Evolutionary conservation across 2,329 filamentous ascomycete species (phyloP).

Genomic region (Fusarium sp.): DNA sequence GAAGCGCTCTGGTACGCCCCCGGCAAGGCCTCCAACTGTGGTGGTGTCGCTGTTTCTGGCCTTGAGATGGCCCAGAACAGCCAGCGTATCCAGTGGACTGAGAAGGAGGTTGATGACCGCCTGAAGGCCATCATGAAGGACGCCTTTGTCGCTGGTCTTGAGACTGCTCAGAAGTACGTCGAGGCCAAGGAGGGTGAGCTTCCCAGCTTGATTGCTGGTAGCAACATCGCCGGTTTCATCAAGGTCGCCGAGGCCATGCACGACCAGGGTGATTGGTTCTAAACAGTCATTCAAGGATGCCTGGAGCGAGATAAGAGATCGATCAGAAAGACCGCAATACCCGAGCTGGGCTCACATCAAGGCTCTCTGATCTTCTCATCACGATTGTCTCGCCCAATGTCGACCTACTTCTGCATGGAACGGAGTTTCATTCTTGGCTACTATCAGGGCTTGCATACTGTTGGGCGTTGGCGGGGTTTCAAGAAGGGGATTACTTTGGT

Average conservation of each 20-base stretch:
- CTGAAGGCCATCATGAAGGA: constrained; percentile 95
- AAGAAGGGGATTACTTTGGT: constrained; percentile 28
- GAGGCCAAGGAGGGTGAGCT: constrained; percentile 81
- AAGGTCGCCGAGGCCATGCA: constrained; percentile 96
- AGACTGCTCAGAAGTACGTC: constrained; percentile 91
- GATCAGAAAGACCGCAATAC: constrained; percentile 32
- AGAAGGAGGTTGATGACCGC: constrained; percentile 89
- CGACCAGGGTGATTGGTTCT: constrained; percentile 95
- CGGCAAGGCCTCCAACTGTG: constrained; percentile 96
- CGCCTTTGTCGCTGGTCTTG: constrained; percentile 88
- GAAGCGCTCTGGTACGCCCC: constrained; percentile 93
- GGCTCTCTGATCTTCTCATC: constrained; percentile 20
- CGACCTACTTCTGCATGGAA: constrained; percentile 18
- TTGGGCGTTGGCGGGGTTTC: constrained; percentile 43
- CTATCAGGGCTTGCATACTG: constrained; percentile 42
- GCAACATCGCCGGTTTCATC: constrained; percentile 97
- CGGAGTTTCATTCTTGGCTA: constrained; percentile 34
- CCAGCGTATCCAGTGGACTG: constrained; percentile 83
- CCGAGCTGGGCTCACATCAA: constrained; percentile 41
- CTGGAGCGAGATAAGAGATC: constrained; percentile 17
- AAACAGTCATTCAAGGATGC: constrained; percentile 8
- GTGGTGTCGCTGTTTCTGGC: constrained; percentile 95
- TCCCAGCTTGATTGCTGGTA: constrained; percentile 89
- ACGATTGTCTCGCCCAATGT: constrained; percentile 1
- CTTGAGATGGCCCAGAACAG: constrained; percentile 99